Evolutionary conservation across 2,329 filamentous ascomycete genomes (phyloP), one percentile per base, ranked within the genome.

Genomic region (Penicillium sp.): DNA sequence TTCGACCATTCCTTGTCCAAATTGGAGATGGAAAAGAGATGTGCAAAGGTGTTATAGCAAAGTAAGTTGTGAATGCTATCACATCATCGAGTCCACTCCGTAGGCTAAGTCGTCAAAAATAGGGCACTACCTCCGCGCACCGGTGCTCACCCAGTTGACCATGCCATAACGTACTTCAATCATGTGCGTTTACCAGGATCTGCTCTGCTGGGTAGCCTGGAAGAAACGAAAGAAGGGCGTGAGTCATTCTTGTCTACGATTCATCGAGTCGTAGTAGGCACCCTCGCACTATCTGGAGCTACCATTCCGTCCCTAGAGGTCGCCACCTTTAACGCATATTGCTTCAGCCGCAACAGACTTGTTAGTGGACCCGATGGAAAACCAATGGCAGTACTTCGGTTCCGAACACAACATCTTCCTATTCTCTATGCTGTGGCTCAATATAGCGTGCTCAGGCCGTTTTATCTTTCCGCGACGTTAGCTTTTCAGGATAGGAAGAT

Each of bases 121-220:
- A 33, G 31, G 14, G 31, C 14, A 33, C 12, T 16, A 36, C 48
- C 22, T 9, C 31, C 5, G 17, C 16, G 67, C 22, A 61, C 68
- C 7, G 73, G 72, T 0, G 50, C 71, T 3, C 69, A 68, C n/a
- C 72, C 19, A 61, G 71, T 54, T 11, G 52, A 55, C 11, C 69
- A 75, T 50, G 56, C 69, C 14, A 57, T 75, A 8, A 75, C 73
- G 5, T 67, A 58, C 3, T 75, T 75, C 53, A 30, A 66, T 33
- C 65, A 74, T 28, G 69, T 75, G 0, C 58, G 51, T 1, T 63
- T 75, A 3, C 50, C 58, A 3, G 31, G 53, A 1, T 60, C 48
- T 0, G 62, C 72, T 1, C 61, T 75, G 1, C 65, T 75, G 0
- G 69, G 72, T 0, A 57, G 57, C 1, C n/a, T 57, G 0, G 55